phyloP scores from a whole-genome alignment of 2,329 filamentous ascomycete genomes.

The Fusarium sarcochroum region DNA sequence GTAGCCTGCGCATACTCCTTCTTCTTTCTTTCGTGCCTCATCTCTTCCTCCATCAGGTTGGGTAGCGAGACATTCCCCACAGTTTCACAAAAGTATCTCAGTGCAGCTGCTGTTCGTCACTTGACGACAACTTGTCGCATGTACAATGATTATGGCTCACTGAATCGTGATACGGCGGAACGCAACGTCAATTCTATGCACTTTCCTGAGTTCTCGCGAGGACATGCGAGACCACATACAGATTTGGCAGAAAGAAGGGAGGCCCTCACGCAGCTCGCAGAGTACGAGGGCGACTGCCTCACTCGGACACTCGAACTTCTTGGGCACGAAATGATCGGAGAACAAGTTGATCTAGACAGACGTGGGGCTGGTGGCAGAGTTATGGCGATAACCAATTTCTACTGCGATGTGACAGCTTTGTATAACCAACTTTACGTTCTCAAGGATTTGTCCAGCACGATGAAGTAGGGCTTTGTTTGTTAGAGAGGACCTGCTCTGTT shows the following conservation, averaged over 20 bases:
- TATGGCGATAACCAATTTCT: no score
- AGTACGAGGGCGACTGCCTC: background rate
- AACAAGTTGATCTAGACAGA: no score
- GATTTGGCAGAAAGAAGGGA: rapidly evolving
- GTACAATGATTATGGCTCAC: constrained; percentile 9
- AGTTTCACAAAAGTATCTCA: background rate
- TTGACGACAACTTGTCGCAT: constrained; percentile 5
- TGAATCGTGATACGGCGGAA: background rate
- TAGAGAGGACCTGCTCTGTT: no score
- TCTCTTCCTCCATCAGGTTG: background rate
- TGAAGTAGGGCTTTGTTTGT: no score
- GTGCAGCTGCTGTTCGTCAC: background rate
- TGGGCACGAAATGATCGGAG: background rate
- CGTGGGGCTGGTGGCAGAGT: no score
- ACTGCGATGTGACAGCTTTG: no score
- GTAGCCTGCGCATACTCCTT: constrained; percentile 11
- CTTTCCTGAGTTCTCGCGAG: background rate
- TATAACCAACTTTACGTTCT: no score
- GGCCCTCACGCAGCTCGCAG: background rate
- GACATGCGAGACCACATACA: rapidly evolving
- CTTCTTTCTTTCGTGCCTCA: background rate
- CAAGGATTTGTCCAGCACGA: no score
- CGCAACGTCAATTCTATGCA: background rate
- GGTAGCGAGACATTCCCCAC: background rate
- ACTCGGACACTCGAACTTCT: background rate